Evolutionary conservation across 495 filamentous ascomycete species (phyloP), one percentile per base, ranked within the genome.

Genomic region (Aspergillus olivimuriae): DNA sequence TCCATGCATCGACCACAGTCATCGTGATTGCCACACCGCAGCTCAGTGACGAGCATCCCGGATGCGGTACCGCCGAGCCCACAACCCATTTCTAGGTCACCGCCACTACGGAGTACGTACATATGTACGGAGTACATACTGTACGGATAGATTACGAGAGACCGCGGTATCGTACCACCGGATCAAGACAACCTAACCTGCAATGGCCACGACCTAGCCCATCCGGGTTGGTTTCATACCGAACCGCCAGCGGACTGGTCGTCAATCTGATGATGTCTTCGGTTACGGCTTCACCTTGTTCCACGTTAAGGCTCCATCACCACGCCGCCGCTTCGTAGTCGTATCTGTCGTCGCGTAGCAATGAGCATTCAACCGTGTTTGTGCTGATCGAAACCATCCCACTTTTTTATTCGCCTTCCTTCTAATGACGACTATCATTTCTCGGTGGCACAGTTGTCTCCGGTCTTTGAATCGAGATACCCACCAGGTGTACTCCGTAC

Each of bases 71-170:
- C 12, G 28, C 43, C 43, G 34, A 45, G 43, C 24, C 34, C 32
- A 32, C 43, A 15, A 11, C 34, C 21, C 44, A 28, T 28, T 28
- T 41, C 35, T 35, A 34, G n/a, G 44, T 47, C 44, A 47, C 44
- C 37, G 37, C 44, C 44, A 47, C 36, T 19, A 31, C 16, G 7
- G 24, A 11, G 15, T 17, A 34, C 11, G n/a, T n/a, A n/a, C n/a
- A n/a, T n/a, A n/a, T n/a, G n/a, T n/a, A n/a, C n/a, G n/a, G n/a
- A n/a, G n/a, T n/a, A n/a, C n/a, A n/a, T n/a, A n/a, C n/a, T n/a
- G n/a, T n/a, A n/a, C n/a, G n/a, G n/a, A n/a, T n/a, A n/a, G n/a
- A n/a, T n/a, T n/a, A n/a, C n/a, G n/a, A n/a, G n/a, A n/a, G n/a
- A n/a, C n/a, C n/a, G n/a, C n/a, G n/a, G n/a, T n/a, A n/a, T n/a